Percentiles rank a stretch among this genome's conserved stretches.
These are phyloP conservation scores for Prunus persica DNA, from an alignment of 306 rosid genomes.

Conservation along the genomic window Prunus_persica_NCBIv2 NC_034010.1:28981001-28981500, in stretches of 20 bases:
- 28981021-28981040: no score
- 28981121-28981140: constrained; percentile 40
- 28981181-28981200: constrained; percentile 62
- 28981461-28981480: constrained; percentile 15
- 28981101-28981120: constrained; percentile 77
- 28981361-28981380: not conserved
- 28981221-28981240: not conserved
- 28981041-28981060: constrained; percentile 17
- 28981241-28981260: not conserved
- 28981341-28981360: constrained; percentile 4
- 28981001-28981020: not conserved
- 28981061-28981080: constrained; percentile 81
- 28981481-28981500: not conserved
- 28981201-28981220: constrained; percentile 54
- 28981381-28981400: constrained; percentile 4
- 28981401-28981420: constrained; percentile 26
- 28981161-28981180: constrained; percentile 73
- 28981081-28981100: constrained; percentile 66
- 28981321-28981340: not conserved
- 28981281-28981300: constrained; percentile 10
- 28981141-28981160: constrained; percentile 64
- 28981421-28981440: constrained; percentile 39
- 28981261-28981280: constrained; percentile 16
- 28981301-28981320: not conserved
- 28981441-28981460: constrained; percentile 39